These are phyloP conservation scores for Turnera subulata DNA, from an alignment of 345 rosid genomes.

Conservation along the genomic window DNA sequence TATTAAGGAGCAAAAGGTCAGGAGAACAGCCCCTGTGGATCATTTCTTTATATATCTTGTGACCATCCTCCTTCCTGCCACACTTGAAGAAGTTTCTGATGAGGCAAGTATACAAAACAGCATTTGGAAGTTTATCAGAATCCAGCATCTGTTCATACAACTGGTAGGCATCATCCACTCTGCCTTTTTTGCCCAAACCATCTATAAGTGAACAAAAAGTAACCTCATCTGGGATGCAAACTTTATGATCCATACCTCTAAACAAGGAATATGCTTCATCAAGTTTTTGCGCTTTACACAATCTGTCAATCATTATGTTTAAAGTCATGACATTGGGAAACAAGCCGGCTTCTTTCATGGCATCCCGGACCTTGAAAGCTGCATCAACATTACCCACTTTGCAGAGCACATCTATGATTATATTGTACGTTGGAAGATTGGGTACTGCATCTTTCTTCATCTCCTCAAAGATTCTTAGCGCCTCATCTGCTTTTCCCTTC, in stretches of 20 bases:
- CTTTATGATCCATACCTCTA: constrained; percentile 66
- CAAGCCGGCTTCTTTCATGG: constrained; percentile 78
- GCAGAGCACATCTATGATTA: constrained; percentile 81
- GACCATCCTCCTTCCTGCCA: constrained; percentile 89
- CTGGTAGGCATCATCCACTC: constrained; percentile 82
- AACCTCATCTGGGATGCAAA: constrained; percentile 67
- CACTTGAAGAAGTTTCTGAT: constrained; percentile 74
- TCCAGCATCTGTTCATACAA: constrained; percentile 87
- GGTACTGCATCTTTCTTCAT: constrained; percentile 88
- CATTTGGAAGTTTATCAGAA: constrained; percentile 50
- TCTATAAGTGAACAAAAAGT: constrained; percentile 90
- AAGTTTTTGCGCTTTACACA: constrained; percentile 81
- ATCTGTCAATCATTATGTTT: constrained; percentile 89
- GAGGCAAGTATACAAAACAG: constrained; percentile 72
- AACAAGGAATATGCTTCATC: constrained; percentile 81
- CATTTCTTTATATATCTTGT: constrained; percentile 94
- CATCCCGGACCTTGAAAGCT: constrained; percentile 67
- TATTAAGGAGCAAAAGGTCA: constrained; percentile 74
- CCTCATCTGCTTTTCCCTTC: constrained; percentile 60
- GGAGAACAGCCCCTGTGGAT: constrained; percentile 53
- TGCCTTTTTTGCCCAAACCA: constrained; percentile 88
- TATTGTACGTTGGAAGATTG: constrained; percentile 66
- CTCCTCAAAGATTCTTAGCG: constrained; percentile 64
- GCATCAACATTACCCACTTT: constrained; percentile 59
- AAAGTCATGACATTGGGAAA: constrained; percentile 80